Evolutionary conservation across 495 filamentous ascomycete genomes (phyloP).

Genomic region (Aspergillus heteromorphus): DNA sequence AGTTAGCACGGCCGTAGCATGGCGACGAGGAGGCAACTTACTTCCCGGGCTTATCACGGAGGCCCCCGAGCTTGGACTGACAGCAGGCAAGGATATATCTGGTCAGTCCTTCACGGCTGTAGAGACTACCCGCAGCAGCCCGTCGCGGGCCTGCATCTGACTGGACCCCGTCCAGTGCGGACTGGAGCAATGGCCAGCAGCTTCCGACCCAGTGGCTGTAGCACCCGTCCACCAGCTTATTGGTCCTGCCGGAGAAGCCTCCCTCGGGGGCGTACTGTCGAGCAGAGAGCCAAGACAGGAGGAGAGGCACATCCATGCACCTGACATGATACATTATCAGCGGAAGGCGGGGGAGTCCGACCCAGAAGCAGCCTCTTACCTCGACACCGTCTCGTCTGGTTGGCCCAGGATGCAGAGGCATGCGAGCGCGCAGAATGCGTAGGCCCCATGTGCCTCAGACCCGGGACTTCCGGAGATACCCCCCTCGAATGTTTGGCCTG

Average conservation of each 20-base stretch:
- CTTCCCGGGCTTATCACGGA: constrained; percentile 92
- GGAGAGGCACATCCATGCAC: constrained; percentile 68
- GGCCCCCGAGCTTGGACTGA: constrained; percentile 70
- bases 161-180: constrained; percentile 56
- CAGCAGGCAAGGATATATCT: constrained; percentile 87
- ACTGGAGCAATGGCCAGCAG: constrained; percentile 87
- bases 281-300: constrained; percentile 82
- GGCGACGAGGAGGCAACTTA: constrained; percentile 40
- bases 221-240: constrained; percentile 96
- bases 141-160: constrained; percentile 13
- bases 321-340: constrained; percentile 36
- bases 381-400: constrained; percentile 63
- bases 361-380: constrained; percentile 38
- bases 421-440: constrained; percentile 90
- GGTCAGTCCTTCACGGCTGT: constrained; percentile 76
- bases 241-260: constrained; percentile 87
- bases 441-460: constrained; percentile 89
- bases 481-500: constrained; percentile 91
- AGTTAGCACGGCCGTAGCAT: neutral
- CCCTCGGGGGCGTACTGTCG: constrained; percentile 90
- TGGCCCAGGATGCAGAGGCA: constrained; percentile 76
- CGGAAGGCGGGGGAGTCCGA: neutral
- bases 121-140: constrained; percentile 47
- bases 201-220: constrained; percentile 97
- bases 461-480: constrained; percentile 79